Evolutionary conservation across 768 basidiomycete genomes (phyloP).

Genomic region (Glaciozyma antarctica): DNA sequence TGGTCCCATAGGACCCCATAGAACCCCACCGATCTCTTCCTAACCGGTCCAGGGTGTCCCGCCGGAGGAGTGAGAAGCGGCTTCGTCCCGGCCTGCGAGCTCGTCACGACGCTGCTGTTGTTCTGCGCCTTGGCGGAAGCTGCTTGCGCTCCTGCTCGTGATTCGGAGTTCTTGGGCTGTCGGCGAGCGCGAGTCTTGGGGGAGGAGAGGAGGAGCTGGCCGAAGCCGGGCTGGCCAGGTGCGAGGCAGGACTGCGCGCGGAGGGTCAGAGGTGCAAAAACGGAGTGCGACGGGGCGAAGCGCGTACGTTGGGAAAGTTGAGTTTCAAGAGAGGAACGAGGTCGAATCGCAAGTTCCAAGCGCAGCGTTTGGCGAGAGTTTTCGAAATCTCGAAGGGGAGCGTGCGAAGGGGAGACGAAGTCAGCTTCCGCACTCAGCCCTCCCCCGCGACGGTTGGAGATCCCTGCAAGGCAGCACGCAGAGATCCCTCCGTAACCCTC

Average conservation of each 20-base stretch:
- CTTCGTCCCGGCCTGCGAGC: background rate
- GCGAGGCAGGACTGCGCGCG: background rate
- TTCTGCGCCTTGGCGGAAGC: slow-evolving; percentile 2
- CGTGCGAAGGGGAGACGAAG: slow-evolving; percentile 40
- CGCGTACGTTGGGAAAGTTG: background rate
- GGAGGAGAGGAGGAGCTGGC: slow-evolving; percentile 5
- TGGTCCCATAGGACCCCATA: too few relatives aligned
- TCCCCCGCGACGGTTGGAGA: too few relatives aligned
- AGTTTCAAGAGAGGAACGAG: slow-evolving; percentile 14
- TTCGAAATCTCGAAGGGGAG: slow-evolving; percentile 62
- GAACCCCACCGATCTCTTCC: background rate
- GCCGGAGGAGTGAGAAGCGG: background rate
- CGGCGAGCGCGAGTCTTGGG: background rate
- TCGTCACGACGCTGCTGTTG: background rate
- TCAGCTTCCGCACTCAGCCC: background rate
- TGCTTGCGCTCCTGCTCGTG: background rate
- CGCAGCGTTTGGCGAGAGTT: background rate
- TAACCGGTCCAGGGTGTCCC: background rate
- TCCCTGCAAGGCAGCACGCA: too few relatives aligned
- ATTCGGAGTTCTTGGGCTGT: background rate
- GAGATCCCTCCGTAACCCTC: too few relatives aligned
- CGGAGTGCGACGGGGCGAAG: background rate
- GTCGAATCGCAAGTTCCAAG: slow-evolving; percentile 10
- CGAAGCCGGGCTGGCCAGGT: slow-evolving; percentile 3
- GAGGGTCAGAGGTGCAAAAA: background rate